Percentiles rank a stretch among this genome's conserved stretches.
These are phyloP conservation scores for Trichodelitschia bisporula DNA, from an alignment of 495 filamentous ascomycete species.

Conservation along the genomic window DNA sequence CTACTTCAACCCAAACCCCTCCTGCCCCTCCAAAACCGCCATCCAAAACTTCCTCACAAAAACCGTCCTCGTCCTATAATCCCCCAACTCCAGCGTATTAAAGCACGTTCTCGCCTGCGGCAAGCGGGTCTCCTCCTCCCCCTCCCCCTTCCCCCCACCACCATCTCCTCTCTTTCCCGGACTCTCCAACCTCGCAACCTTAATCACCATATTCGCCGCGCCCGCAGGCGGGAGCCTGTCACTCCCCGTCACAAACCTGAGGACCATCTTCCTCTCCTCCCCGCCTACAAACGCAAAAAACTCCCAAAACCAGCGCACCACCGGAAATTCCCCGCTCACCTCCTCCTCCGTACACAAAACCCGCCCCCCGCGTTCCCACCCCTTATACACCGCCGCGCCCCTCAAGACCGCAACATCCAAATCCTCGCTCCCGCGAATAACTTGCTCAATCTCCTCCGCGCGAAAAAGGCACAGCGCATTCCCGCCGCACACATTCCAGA, in stretches of 20 bases:
- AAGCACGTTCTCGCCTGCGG: slow-evolving; percentile 84
- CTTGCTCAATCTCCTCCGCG: slow-evolving; percentile 83
- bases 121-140: slow-evolving; percentile 48
- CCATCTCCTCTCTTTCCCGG: slow-evolving; percentile 10
- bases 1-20: slow-evolving; percentile 83
- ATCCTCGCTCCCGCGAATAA: slow-evolving; percentile 76
- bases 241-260: slow-evolving; percentile 82
- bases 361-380: slow-evolving; percentile 39
- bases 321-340: slow-evolving; percentile 24
- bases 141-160: slow-evolving; percentile 14
- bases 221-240: slow-evolving; percentile 86
- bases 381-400: slow-evolving; percentile 62
- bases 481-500: slow-evolving; percentile 79
- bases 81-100: slow-evolving; percentile 57
- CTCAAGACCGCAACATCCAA: slow-evolving; percentile 55
- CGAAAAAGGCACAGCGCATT: slow-evolving; percentile 77
- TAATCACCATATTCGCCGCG: slow-evolving; percentile 54
- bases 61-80: slow-evolving; percentile 36
- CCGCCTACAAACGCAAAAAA: slow-evolving; percentile 42
- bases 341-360: no score
- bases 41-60: slow-evolving; percentile 57
- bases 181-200: slow-evolving; percentile 44
- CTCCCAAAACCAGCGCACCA: slow-evolving; percentile 75
- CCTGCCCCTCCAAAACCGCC: slow-evolving; percentile 71
- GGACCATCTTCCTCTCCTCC: slow-evolving; percentile 45